Percentiles rank a stretch among this genome's conserved stretches.
Evolutionary conservation across 768 basidiomycete species (phyloP).

Genomic region (Amanita inopinata): DNA sequence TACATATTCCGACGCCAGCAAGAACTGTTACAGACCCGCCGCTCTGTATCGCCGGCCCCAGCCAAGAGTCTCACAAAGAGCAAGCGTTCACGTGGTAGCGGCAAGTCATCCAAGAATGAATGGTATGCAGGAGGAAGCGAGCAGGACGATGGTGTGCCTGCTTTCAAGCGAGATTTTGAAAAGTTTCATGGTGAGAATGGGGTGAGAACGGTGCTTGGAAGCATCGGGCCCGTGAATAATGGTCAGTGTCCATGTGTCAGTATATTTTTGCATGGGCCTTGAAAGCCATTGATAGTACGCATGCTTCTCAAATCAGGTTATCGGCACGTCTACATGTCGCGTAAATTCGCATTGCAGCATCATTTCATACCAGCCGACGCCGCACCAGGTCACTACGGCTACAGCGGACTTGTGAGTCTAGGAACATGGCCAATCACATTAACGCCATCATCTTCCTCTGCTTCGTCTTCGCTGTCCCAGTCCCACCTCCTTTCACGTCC

Average conservation of each 20-base stretch:
- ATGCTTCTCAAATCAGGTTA: constrained; percentile 94
- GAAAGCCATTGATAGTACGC: constrained; percentile 43
- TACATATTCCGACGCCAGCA: constrained; percentile 39
- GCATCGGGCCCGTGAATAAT: constrained; percentile 82
- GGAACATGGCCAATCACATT: constrained; percentile 84
- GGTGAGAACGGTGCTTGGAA: constrained; percentile 85
- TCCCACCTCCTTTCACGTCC: constrained; percentile 9
- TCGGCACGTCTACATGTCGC: constrained; percentile 90
- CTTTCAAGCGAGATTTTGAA: constrained; percentile 69
- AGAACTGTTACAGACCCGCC: constrained; percentile 23
- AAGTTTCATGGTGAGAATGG: constrained; percentile 88
- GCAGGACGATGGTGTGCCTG: constrained; percentile 41
- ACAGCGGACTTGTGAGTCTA: constrained; percentile 77
- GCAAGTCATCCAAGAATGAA: constrained; percentile 13
- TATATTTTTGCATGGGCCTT: neutral
- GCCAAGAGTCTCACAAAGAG: constrained; percentile 25
- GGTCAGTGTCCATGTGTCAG: constrained; percentile 35
- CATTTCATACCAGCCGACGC: constrained; percentile 85
- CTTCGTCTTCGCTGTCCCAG: constrained; percentile 13
- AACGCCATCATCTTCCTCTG: constrained; percentile 29
- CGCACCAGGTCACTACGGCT: constrained; percentile 88
- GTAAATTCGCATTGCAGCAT: constrained; percentile 82
- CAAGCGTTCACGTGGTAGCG: constrained; percentile 20
- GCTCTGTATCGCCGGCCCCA: constrained; percentile 17
- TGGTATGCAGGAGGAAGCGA: constrained; percentile 15